Percentiles rank a stretch among this genome's conserved stretches.
phyloP scores from a whole-genome alignment of 495 filamentous ascomycete genomes.

The Parachaetomium inaequale region DNA sequence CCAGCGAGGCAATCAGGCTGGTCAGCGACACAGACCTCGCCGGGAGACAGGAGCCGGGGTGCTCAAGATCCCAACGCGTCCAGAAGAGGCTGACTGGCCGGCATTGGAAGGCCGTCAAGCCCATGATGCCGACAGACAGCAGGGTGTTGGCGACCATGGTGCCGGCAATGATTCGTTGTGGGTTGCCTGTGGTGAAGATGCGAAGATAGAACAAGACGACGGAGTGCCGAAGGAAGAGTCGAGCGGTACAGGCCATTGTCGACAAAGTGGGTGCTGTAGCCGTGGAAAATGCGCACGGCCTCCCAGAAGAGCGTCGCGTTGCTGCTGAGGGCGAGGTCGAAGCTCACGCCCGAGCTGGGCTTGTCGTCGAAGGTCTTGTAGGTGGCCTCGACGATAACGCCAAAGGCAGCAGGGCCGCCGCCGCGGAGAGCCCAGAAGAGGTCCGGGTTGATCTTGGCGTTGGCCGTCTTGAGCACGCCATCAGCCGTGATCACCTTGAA shows the following conservation, averaged over 20 bases:
- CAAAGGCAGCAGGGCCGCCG: slow-evolving; percentile 52
- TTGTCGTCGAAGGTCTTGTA: slow-evolving; percentile 44
- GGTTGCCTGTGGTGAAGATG: too few species aligned
- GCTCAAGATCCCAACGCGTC: too few species aligned
- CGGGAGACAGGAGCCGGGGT: too few species aligned
- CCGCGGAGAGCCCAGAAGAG: slow-evolving; percentile 59
- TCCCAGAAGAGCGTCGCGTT: slow-evolving; percentile 41
- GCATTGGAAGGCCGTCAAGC: too few species aligned
- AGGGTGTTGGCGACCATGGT: too few species aligned
- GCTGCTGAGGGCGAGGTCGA: slow-evolving; percentile 32
- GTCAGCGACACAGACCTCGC: too few species aligned
- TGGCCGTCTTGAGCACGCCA: slow-evolving; percentile 50
- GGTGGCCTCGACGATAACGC: slow-evolving; percentile 50
- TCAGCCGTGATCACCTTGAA: slow-evolving; percentile 54
- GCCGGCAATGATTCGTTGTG: too few species aligned
- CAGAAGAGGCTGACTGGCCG: too few species aligned
- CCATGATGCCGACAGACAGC: too few species aligned
- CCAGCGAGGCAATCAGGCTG: too few species aligned
- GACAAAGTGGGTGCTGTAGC: slow-evolving; percentile 39
- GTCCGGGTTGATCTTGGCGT: slow-evolving; percentile 47
- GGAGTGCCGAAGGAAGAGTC: too few species aligned
- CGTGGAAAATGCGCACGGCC: slow-evolving; percentile 44
- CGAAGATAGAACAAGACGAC: too few species aligned
- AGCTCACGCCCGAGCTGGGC: slow-evolving; percentile 27
- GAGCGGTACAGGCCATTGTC: slow-evolving; percentile 46